Evolutionary conservation across 2,329 filamentous ascomycete species (phyloP), one percentile per base, ranked within the genome.

Genomic region (Fusarium globosum): DNA sequence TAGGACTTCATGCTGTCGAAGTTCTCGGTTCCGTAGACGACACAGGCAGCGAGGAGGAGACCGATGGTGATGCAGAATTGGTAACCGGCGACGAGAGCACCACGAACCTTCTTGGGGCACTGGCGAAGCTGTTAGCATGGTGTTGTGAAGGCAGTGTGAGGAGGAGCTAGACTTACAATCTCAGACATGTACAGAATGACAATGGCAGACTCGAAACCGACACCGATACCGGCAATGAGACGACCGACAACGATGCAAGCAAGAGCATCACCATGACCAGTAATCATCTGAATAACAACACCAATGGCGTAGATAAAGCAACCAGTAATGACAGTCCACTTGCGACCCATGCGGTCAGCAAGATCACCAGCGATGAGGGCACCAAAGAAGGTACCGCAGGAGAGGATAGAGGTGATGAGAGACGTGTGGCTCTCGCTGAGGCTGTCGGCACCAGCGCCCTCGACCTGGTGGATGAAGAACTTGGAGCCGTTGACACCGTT

Each of bases 321-420:
- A 72, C 92, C 93, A 7, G 82, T n/a, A 66, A 94, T 91, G 82
- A 94, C 89, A 71, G 92, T 93, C 80, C 86, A 89, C 77, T 92
- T 91, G 80, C 92, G 91, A 76, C 94, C 94, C 65, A 93, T 90
- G 81, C 86, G 88, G 81, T 96, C 94, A 74, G 93, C 89, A 71
- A 95, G 80, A 81, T 94, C 92, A 86, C 93, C 93, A 65, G 92
- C 93, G 70, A 94, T 90, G 74, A 96, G 79, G 64, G 94, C 91
- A 80, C 93, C 91, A 70, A 94, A 92, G 87, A 95, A 96, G 77
- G 93, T 94, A 82, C 90, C 89, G 79, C 87, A 89, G 41, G 93
- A 95, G 62, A 96, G 89, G 76, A 96, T 94, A 26, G 92, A 94
- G 79, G 91, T 91, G 80, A 95, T 89, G 45, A 90, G 85, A 12